Evolutionary conservation across 352 stramenopile genomes (phyloP).

Genomic region (Phytophthora fragariaefolia): DNA sequence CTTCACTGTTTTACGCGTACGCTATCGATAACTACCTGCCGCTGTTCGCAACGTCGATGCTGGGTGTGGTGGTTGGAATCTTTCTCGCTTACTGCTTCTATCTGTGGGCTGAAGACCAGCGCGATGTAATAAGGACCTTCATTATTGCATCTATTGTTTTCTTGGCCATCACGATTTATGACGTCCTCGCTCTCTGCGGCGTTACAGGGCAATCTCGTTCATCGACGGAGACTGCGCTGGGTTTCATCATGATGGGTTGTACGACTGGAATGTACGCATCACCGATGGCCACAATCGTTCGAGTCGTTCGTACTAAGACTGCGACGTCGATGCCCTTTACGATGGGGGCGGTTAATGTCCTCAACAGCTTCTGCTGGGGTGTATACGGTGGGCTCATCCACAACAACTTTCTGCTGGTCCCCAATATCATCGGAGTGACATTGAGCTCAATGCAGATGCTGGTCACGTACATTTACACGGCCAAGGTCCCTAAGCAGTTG

Average conservation of each 20-base stretch:
- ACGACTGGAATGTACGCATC: constrained; percentile 63
- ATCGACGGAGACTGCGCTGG: constrained; percentile 36
- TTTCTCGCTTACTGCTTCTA: constrained; percentile 30
- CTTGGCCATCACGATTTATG: constrained; percentile 37
- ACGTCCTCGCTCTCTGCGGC: constrained; percentile 31
- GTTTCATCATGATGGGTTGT: constrained; percentile 48
- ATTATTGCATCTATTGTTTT: constrained; percentile 6
- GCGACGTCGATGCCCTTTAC: constrained; percentile 33
- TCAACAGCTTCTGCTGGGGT: constrained; percentile 34
- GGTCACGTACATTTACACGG: constrained; percentile 49
- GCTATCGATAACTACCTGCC: constrained; percentile 31
- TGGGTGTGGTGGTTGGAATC: constrained; percentile 29
- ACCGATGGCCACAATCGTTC: constrained; percentile 52
- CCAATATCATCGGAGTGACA: constrained; percentile 38
- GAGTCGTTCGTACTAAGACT: constrained; percentile 33
- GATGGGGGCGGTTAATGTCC: constrained; percentile 26
- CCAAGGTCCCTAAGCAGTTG: constrained; percentile 24
- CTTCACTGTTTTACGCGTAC: constrained; percentile 32
- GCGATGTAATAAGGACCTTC: constrained; percentile 18
- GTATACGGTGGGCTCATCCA: constrained; percentile 23
- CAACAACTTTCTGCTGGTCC: constrained; percentile 46
- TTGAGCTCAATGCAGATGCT: constrained; percentile 47
- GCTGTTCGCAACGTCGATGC: constrained; percentile 28
- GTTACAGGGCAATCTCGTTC: constrained; percentile 28
- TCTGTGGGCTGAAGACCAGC: constrained; percentile 13